Percentiles rank a stretch among this genome's conserved stretches.
Conservation (phyloP, 1,139 yeast genomes). For the Candida anutae region DNA sequence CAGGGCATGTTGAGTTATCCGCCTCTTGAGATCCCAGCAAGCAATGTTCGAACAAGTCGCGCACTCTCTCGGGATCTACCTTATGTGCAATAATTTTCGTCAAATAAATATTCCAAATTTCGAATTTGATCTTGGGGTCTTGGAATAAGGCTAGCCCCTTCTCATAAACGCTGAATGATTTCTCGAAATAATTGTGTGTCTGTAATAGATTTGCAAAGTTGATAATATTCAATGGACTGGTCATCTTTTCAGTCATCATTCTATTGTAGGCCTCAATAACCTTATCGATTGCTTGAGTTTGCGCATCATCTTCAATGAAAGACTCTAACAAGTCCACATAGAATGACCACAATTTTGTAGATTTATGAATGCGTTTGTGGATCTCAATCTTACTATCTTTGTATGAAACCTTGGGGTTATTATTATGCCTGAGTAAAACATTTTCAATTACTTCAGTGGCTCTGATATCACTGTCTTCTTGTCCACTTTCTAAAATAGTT, state of each 20-base stretch:
- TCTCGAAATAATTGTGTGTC: slow-evolving; percentile 38
- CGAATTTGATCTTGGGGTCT: slow-evolving; percentile 52
- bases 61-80: slow-evolving; percentile 43
- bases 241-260: slow-evolving; percentile 54
- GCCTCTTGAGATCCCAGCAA: slow-evolving; percentile 12
- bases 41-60: slow-evolving; percentile 69
- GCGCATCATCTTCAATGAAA: slow-evolving; percentile 27
- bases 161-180: slow-evolving; percentile 60
- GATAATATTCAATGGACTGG: slow-evolving; percentile 61
- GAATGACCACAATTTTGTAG: slow-evolving; percentile 61
- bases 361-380: slow-evolving; percentile 53
- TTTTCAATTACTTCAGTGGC: slow-evolving; percentile 48
- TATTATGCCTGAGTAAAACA: slow-evolving; percentile 26
- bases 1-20: slow-evolving; percentile 29
- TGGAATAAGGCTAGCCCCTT: slow-evolving; percentile 52
- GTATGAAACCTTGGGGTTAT: slow-evolving; percentile 2
- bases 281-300: slow-evolving; percentile 14
- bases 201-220: slow-evolving; percentile 61
- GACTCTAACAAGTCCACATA: slow-evolving; percentile 72
- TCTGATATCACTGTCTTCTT: slow-evolving; percentile 36
- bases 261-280: slow-evolving; percentile 45
- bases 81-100: slow-evolving; percentile 32
- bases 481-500: slow-evolving; percentile 30
- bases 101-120: slow-evolving; percentile 68
- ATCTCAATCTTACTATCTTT: slow-evolving; percentile 43